Conservation (phyloP, 2,329 filamentous ascomycete genomes). For the Neodidymelliopsis sp. region DNA sequence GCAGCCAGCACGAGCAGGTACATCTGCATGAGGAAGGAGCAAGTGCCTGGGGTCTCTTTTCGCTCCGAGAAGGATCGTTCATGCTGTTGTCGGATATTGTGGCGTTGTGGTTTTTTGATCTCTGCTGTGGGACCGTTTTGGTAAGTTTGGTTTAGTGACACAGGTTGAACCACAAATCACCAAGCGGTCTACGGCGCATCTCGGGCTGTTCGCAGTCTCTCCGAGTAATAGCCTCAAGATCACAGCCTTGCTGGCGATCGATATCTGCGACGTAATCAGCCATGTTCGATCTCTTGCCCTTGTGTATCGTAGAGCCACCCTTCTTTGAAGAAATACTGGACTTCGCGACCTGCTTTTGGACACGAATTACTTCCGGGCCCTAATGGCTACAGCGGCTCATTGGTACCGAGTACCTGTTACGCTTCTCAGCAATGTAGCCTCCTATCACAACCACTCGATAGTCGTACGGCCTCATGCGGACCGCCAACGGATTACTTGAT, state of each 20-base stretch:
- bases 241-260: not conserved
- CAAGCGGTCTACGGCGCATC: constrained; percentile 1
- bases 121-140: not conserved
- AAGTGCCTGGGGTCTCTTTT: not conserved
- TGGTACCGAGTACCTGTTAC: not conserved
- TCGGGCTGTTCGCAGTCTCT: not conserved
- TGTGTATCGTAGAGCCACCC: not conserved
- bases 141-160: constrained; percentile 5
- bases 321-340: not conserved
- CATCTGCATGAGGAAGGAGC: constrained; percentile 11
- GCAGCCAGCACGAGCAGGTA: constrained; percentile 3
- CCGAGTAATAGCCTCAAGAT: not conserved
- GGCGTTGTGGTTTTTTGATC: constrained; percentile 1
- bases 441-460: not conserved
- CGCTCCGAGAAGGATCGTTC: not conserved
- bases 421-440: not conserved
- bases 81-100: constrained; percentile 1
- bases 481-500: not conserved
- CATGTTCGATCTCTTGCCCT: not conserved
- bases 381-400: not conserved
- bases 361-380: not conserved
- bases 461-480: constrained; percentile 5
- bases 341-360: constrained; percentile 4
- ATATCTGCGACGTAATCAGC: not conserved
- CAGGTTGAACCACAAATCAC: not conserved